These are phyloP conservation scores for Umbellularia californica DNA, from an alignment of 164 flowering plant genomes.

Conservation along the genomic window DNA sequence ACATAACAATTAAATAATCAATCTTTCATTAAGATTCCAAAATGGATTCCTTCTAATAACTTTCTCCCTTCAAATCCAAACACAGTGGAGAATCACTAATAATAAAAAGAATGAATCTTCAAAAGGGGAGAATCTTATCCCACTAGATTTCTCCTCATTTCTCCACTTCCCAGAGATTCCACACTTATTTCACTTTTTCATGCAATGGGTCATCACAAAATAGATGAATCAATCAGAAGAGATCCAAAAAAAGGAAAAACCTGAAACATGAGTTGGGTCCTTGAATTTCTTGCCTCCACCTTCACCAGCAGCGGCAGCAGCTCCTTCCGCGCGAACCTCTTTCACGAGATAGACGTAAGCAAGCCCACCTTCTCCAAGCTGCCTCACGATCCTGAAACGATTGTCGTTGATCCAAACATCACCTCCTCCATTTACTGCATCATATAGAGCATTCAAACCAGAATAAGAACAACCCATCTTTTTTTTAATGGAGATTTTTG, in stretches of 20 bases:
- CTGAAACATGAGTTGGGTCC: conserved; percentile 71
- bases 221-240: neutral
- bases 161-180: too few species aligned
- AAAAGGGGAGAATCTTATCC: too few species aligned
- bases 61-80: too few species aligned
- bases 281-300: conserved; percentile 60
- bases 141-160: too few species aligned
- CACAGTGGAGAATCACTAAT: too few species aligned
- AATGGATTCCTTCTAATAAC: too few species aligned
- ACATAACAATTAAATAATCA: too few species aligned
- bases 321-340: conserved; percentile 47
- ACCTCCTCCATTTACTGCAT: conserved; percentile 83
- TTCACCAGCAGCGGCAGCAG: conserved; percentile 28
- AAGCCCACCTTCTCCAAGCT: conserved; percentile 94
- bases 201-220: too few species aligned
- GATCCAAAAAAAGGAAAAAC: conserved; percentile 25
- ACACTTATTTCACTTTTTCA: too few species aligned
- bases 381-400: conserved; percentile 79
- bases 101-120: too few species aligned
- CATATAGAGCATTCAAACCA: conserved; percentile 93
- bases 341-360: conserved; percentile 82
- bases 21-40: too few species aligned
- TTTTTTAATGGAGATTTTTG: neutral
- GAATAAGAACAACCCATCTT: conserved; percentile 91
- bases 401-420: conserved; percentile 99